Evolutionary conservation across 306 rosid genomes (phyloP), one percentile per base, ranked within the genome.

Genomic region (Ormosia emarginata): DNA sequence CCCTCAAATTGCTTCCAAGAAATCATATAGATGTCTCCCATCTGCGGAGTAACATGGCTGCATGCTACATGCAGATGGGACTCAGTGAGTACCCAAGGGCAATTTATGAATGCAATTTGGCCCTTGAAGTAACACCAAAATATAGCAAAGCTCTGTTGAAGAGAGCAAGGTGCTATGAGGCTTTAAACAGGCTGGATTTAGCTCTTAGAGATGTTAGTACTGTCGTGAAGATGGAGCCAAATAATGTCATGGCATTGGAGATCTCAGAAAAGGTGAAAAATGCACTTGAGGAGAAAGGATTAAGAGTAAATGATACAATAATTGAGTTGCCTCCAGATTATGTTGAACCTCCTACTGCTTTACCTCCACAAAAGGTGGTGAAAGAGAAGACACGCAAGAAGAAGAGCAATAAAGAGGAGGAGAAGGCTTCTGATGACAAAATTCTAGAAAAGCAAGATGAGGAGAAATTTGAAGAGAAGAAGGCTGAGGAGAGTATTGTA

Each of bases 61-160:
- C 99, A 0, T 95, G 99, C 83, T 95, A 88, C 79, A 95, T 95
- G 98, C 99, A 95, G 88, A 88, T 93, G 95, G 99, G 98, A 76
- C n/a, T 87, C 18, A 34, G 89, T 37, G 92, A 90, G 82, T 95
- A 90, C 49, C 99, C 99, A 2, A 87, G 90, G 89, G 99, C 99
- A 1, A 85, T 95, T 63, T 89, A 86, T 46, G 98, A 95, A 79
- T 95, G 99, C 77, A 82, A 90, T 87, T 88, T 93, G 86, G 97
- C 98, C 77, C 99, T 95, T 78, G 90, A 88, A 73, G 97, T 92
- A 37, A 89, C 95, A 9, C 99, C 99, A 0, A 89, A 72, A 72
- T 95, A 95, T 55, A 86, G 92, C 53, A 93, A 91, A 86, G 99
- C 99, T 2, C 82, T 95, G 84, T 68, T 93, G 90, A 95, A 95